phyloP scores from a whole-genome alignment of 2,329 filamentous ascomycete species.

The Fusarium lateritium region DNA sequence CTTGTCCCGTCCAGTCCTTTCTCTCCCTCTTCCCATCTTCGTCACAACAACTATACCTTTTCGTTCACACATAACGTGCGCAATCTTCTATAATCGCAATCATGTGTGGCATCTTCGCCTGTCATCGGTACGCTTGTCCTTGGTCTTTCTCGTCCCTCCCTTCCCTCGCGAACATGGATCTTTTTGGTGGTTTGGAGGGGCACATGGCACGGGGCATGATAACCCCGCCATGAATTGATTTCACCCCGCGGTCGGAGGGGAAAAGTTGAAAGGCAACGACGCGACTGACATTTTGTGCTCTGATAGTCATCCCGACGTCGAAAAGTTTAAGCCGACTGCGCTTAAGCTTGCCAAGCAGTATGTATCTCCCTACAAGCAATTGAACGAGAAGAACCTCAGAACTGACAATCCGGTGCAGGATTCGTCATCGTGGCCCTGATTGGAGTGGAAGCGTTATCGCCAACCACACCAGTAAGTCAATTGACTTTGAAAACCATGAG shows the following conservation, averaged over 20 bases:
- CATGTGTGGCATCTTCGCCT: conserved; percentile 99
- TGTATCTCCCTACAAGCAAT: conserved; percentile 51
- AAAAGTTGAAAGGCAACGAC: conserved; percentile 35
- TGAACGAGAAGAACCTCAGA: not conserved
- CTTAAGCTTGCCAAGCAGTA: conserved; percentile 95
- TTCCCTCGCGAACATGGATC: conserved; percentile 44
- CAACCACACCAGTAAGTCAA: conserved; percentile 87
- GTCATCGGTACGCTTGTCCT: conserved; percentile 76
- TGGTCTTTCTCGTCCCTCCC: not conserved
- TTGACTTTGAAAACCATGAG: conserved; percentile 24
- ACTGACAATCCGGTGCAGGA: conserved; percentile 64
- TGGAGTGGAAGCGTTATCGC: conserved; percentile 95
- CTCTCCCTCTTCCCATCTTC: conserved; percentile 24
- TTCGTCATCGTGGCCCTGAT: conserved; percentile 97
- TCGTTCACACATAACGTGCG: conserved; percentile 26
- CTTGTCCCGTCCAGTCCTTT: conserved; percentile 32
- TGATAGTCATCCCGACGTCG: conserved; percentile 87
- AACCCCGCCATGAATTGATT: conserved; percentile 41
- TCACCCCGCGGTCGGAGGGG: conserved; percentile 52
- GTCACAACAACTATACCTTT: conserved; percentile 19
- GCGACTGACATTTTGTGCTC: conserved; percentile 44
- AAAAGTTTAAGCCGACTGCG: conserved; percentile 95
- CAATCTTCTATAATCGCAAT: conserved; percentile 58
- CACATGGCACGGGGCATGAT: conserved; percentile 49
- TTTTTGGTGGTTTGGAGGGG: conserved; percentile 39